Evolutionary conservation across 345 rosid species (phyloP).

Genomic region (Lumnitzera littorea): DNA sequence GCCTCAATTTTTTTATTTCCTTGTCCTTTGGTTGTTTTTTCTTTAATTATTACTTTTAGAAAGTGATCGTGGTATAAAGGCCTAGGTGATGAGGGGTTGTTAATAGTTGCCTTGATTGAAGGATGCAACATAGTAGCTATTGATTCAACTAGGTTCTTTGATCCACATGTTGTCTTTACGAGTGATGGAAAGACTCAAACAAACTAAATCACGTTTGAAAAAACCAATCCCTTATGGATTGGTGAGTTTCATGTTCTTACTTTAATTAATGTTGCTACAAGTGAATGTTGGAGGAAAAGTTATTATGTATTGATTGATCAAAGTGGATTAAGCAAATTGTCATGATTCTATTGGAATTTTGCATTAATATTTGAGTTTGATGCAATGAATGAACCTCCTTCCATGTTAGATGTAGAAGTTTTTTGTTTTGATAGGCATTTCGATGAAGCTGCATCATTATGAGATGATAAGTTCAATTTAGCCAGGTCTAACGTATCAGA

Average conservation of each 20-base stretch:
- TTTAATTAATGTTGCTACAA: no score
- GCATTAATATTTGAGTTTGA: slow-evolving; percentile 97
- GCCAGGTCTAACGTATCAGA: slow-evolving; percentile 74
- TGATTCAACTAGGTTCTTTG: slow-evolving; percentile 83
- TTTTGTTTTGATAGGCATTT: slow-evolving; percentile 93
- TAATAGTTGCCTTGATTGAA: slow-evolving; percentile 85
- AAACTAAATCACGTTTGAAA: slow-evolving; percentile 93
- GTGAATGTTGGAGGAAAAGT: no score
- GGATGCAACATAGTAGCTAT: slow-evolving; percentile 82
- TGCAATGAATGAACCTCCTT: slow-evolving; percentile 98
- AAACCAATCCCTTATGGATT: slow-evolving; percentile 83
- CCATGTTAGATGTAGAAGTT: slow-evolving; percentile 82
- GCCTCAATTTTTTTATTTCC: neutral
- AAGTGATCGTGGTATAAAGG: slow-evolving; percentile 90
- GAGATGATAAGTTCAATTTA: slow-evolving; percentile 80
- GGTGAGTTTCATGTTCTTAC: slow-evolving; percentile 26
- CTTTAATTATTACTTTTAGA: slow-evolving; percentile 24
- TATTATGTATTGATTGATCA: neutral
- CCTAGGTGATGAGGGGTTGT: slow-evolving; percentile 96
- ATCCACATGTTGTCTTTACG: slow-evolving; percentile 87
- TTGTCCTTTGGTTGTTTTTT: neutral
- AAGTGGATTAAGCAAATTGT: neutral
- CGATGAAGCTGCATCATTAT: slow-evolving; percentile 75
- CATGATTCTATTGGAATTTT: slow-evolving; percentile 10
- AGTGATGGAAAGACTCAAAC: slow-evolving; percentile 85